A percentile compares a stretch with the other conserved stretches of the same genome.
phyloP scores from a whole-genome alignment of 306 rosid genomes.

The Ormosia emarginata region DNA sequence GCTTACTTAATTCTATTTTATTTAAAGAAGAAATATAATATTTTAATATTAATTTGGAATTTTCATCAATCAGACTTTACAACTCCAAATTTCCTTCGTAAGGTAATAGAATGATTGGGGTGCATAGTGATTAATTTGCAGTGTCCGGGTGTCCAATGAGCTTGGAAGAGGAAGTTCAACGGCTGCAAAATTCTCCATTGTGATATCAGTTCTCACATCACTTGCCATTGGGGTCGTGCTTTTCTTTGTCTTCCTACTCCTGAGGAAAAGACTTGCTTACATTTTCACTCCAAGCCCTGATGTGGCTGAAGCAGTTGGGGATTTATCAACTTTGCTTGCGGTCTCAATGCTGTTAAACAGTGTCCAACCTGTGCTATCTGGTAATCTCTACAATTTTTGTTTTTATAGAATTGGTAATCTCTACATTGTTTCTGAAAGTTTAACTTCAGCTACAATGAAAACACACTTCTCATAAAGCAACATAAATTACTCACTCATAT shows the following conservation, averaged over 20 bases:
- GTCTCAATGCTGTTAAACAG: conserved; percentile 43
- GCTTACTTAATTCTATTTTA: neutral
- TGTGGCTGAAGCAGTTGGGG: conserved; percentile 31
- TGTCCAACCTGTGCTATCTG: conserved; percentile 49
- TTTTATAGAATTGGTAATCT: neutral
- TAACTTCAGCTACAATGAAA: neutral
- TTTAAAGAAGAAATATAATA: neutral
- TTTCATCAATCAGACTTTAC: neutral
- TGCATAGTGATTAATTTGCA: neutral
- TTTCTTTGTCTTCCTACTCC: conserved; percentile 24
- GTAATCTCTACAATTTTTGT: conserved; percentile 15
- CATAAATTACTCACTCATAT: neutral
- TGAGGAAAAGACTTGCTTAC: conserved; percentile 31
- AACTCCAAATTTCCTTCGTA: neutral
- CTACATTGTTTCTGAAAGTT: too few species aligned
- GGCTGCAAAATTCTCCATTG: conserved; percentile 37
- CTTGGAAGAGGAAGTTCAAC: conserved; percentile 46
- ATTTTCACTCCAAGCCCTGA: conserved; percentile 28
- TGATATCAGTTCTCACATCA: conserved; percentile 25
- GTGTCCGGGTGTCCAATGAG: conserved; percentile 49
- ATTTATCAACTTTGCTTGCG: conserved; percentile 41
- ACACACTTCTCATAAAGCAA: neutral
- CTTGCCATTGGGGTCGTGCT: conserved; percentile 27
- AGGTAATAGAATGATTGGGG: neutral
- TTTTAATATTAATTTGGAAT: neutral